A percentile compares a stretch with the other conserved stretches of the same genome.
Conservation (phyloP, 2,329 filamentous ascomycete genomes). For the Rhynchosporium agropyri region DNA sequence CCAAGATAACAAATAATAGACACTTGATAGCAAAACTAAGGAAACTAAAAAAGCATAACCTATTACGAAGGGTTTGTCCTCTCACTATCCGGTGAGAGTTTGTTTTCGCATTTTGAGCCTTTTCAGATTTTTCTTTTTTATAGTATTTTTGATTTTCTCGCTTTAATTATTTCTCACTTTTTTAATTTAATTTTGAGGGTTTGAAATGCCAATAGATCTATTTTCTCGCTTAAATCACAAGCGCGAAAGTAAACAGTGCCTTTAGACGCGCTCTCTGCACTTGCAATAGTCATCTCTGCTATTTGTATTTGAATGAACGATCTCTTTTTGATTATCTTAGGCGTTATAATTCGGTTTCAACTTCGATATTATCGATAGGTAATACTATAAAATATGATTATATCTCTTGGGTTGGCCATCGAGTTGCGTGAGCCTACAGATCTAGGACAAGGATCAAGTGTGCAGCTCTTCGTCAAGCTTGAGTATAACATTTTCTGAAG, state of each 20-base stretch:
- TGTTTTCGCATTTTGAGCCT: not conserved
- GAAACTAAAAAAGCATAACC: conserved; percentile 10
- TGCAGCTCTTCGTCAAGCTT: too few relatives aligned
- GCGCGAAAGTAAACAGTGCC: not conserved
- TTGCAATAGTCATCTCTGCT: too few relatives aligned
- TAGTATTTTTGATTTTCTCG: not conserved
- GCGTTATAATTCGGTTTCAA: too few relatives aligned
- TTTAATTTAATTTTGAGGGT: not conserved
- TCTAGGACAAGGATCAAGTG: too few relatives aligned
- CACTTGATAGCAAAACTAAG: not conserved
- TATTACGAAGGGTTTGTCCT: conserved; percentile 12
- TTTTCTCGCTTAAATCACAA: not conserved
- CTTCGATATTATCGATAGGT: too few relatives aligned
- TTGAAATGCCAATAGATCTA: not conserved
- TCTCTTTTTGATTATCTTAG: too few relatives aligned
- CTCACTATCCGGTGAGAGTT: conserved; percentile 8
- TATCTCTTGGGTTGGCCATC: too few relatives aligned
- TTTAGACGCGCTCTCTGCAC: too few relatives aligned
- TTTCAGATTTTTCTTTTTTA: not conserved
- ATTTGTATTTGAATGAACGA: too few relatives aligned
- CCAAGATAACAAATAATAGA: conserved; percentile 6
- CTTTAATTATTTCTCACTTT: not conserved
- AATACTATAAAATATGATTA: too few relatives aligned
- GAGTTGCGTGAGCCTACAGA: too few relatives aligned
- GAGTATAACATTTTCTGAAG: too few relatives aligned